phyloP scores from a whole-genome alignment of 805 yeast genomes.

The Candida yuanshanica region DNA sequence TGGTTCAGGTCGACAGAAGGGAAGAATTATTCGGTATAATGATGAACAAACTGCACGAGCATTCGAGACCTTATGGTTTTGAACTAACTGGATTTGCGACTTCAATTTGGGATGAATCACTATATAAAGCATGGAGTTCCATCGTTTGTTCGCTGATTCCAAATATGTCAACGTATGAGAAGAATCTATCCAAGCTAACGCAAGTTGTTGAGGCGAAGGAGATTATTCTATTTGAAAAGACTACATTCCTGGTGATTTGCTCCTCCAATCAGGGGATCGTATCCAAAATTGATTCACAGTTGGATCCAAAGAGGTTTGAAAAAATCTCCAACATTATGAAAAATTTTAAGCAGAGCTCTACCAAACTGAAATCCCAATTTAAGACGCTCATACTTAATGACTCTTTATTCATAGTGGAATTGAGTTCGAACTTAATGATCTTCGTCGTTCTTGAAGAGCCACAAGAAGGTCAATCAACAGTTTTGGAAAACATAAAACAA shows the following conservation, averaged over 20 bases:
- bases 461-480: slow-evolving; percentile 33
- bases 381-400: slow-evolving; percentile 68
- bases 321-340: slow-evolving; percentile 91
- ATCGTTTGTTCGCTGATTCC: slow-evolving; percentile 95
- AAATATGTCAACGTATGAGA: slow-evolving; percentile 76
- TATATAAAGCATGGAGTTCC: slow-evolving; percentile 95
- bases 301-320: slow-evolving; percentile 92
- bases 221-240: slow-evolving; percentile 85
- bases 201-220: slow-evolving; percentile 78
- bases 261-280: slow-evolving; percentile 28
- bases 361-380: slow-evolving; percentile 81
- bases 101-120: slow-evolving; percentile 94
- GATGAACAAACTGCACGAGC: slow-evolving; percentile 74
- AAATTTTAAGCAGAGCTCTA: slow-evolving; percentile 88
- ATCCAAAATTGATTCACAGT: slow-evolving; percentile 14
- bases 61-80: slow-evolving; percentile 66
- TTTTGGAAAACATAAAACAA: slow-evolving; percentile 50
- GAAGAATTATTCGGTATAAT: slow-evolving; percentile 78
- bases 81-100: slow-evolving; percentile 84
- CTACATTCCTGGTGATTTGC: slow-evolving; percentile 70
- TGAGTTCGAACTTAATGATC: slow-evolving; percentile 56
- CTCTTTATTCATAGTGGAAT: slow-evolving; percentile 43
- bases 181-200: slow-evolving; percentile 67
- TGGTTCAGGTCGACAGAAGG: slow-evolving; percentile 81
- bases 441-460: slow-evolving; percentile 47